Evolutionary conservation across 805 yeast genomes (phyloP), one percentile per base, ranked within the genome.

Genomic region (Nakazawaea peltata): DNA sequence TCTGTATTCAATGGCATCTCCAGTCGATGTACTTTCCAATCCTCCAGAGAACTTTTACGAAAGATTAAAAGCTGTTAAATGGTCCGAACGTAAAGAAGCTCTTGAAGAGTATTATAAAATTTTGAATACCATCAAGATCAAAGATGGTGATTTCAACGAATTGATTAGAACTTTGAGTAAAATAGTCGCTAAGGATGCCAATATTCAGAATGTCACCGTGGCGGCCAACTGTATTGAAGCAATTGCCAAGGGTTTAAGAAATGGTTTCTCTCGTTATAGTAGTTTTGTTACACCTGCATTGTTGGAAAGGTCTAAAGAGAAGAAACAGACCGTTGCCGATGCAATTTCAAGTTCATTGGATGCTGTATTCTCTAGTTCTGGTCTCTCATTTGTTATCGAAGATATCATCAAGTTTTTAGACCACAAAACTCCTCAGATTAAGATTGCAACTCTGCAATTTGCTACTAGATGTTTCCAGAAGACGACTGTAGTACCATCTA

Each of bases 51-150:
- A 79, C 46, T 71, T 86, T 38, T 48, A 66, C 19, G 49, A 63
- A 2, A 62, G 75, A 44, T 58, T 86, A 22, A 53, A 64, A 1
- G 77, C 88, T 2, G 42, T 77, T 0, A 78, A 81, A 48, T 92
- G 98, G 98, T 86, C 87, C 51, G 97, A 88, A 34, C 69, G 98
- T 43, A 86, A 83, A 39, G 96, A 84, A 45, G 85, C 72, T 0
- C 63, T 92, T 37, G 90, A 84, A 32, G 87, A 77, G 42, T 66
- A 71, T 2, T 43, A 54, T 22, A 67, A 64, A 23, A 59, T 74
- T 19, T 58, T 62, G 16, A 76, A 80, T 29, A 74, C 74, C 2
- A 63, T 78, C 30, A 78, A 69, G 43, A 49, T 78, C 32, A 57
- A 62, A 7, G 65, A 63, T 23, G 83, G 64, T 35, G 94, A 88